phyloP scores from a whole-genome alignment of 179 eudicot genomes.

The Beta macrorhiza region DNA sequence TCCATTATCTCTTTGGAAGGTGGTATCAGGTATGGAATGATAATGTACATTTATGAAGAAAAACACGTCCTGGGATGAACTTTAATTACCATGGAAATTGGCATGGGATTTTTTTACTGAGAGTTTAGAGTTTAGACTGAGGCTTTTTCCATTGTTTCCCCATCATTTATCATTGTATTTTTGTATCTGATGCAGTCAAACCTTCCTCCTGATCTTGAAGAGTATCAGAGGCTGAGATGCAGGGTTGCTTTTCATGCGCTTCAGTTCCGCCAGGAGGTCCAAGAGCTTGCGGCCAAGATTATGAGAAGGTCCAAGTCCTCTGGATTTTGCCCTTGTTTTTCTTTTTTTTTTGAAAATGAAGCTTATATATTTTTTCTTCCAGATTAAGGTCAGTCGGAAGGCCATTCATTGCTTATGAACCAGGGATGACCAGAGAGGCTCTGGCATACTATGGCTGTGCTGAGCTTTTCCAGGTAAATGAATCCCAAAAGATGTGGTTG shows the following conservation, averaged over 20 bases:
- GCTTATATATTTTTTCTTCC: constrained; percentile 20
- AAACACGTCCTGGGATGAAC: too few species aligned
- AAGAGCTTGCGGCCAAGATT: constrained; percentile 68
- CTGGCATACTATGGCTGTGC: constrained; percentile 92
- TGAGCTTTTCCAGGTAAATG: constrained; percentile 89
- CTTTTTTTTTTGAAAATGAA: background rate
- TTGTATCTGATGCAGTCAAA: constrained; percentile 42
- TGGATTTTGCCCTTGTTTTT: background rate
- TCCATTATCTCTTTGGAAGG: too few species aligned
- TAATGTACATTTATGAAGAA: too few species aligned
- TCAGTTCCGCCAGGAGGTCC: constrained; percentile 68
- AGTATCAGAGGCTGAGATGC: constrained; percentile 85
- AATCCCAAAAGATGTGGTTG: background rate
- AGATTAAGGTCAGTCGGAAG: constrained; percentile 64
- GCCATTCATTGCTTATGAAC: constrained; percentile 90
- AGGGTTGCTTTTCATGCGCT: constrained; percentile 85
- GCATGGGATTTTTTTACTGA: background rate
- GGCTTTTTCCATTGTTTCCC: background rate
- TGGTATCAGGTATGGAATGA: too few species aligned
- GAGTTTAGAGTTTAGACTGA: too few species aligned
- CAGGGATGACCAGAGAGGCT: constrained; percentile 88
- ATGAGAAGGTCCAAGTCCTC: constrained; percentile 48
- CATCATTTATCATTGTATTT: background rate
- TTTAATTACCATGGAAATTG: background rate
- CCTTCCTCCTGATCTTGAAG: constrained; percentile 76